phyloP scores from a whole-genome alignment of 306 rosid species.

The Prunus mongolica region DNA sequence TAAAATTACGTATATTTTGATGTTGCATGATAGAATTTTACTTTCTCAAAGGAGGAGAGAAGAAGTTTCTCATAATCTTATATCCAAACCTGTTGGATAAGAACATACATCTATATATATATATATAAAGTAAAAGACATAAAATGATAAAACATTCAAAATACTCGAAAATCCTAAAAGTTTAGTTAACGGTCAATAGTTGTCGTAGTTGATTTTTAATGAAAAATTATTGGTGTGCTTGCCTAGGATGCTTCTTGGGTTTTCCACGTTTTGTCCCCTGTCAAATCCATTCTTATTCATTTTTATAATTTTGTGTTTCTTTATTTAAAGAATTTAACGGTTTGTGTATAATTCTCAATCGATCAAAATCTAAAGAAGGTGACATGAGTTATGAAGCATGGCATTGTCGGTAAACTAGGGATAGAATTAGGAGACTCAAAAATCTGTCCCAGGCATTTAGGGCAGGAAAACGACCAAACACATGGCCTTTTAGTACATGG shows the following conservation, averaged over 20 bases:
- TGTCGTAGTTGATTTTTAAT: background rate
- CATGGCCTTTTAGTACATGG: background rate
- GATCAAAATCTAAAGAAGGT: background rate
- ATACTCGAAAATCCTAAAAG: accelerated
- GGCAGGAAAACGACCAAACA: background rate
- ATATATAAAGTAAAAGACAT: too few relatives aligned
- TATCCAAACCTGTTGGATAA: too few relatives aligned
- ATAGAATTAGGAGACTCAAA: background rate
- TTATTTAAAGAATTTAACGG: background rate
- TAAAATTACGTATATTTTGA: too few relatives aligned
- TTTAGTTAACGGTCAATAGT: background rate
- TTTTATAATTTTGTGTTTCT: too few relatives aligned
- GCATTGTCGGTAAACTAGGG: background rate
- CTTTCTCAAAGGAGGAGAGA: background rate
- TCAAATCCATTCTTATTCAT: too few relatives aligned
- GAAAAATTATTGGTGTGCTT: background rate
- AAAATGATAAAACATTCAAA: too few relatives aligned
- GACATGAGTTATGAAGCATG: background rate
- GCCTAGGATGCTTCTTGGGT: background rate
- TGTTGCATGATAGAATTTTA: background rate
- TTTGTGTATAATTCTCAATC: background rate
- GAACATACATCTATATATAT: too few relatives aligned
- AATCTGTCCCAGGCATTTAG: background rate
- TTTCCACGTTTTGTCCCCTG: conserved; percentile 2
- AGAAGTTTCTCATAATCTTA: too few relatives aligned